These are phyloP conservation scores for Penicillium sclerotigenum DNA, from an alignment of 2,329 filamentous ascomycete species.

Conservation along the genomic window DNA sequence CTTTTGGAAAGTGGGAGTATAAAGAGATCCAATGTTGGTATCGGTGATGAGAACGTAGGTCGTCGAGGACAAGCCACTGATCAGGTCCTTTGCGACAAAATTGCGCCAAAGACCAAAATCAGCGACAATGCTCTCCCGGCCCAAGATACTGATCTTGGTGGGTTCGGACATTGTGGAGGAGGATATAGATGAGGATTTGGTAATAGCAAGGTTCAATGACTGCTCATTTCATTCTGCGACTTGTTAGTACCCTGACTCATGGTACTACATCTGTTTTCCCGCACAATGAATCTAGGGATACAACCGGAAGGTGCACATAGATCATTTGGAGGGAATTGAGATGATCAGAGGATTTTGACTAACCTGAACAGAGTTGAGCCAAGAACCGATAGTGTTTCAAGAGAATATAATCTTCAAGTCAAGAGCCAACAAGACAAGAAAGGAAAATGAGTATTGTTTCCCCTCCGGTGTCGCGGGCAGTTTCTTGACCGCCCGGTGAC, in stretches of 20 bases:
- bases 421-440: not conserved
- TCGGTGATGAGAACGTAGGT: slow-evolving; percentile 97
- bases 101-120: slow-evolving; percentile 86
- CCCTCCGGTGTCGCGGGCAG: slow-evolving; percentile 24
- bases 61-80: slow-evolving; percentile 73
- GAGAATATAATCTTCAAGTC: not conserved
- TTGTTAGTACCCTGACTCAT: slow-evolving; percentile 15
- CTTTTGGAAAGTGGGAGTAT: slow-evolving; percentile 72
- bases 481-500: slow-evolving; percentile 23
- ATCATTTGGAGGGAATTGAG: not conserved
- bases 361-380: not conserved
- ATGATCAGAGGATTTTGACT: not conserved
- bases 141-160: slow-evolving; percentile 74
- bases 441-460: slow-evolving; percentile 17
- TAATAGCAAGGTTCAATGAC: slow-evolving; percentile 11
- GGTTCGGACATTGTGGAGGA: slow-evolving; percentile 41
- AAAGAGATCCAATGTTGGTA: slow-evolving; percentile 79
- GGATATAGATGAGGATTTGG: slow-evolving; percentile 7
- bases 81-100: slow-evolving; percentile 76
- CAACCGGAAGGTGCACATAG: not conserved
- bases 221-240: slow-evolving; percentile 26
- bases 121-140: slow-evolving; percentile 84
- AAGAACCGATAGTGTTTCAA: not conserved
- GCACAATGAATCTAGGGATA: slow-evolving; percentile 16
- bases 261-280: slow-evolving; percentile 10